These are phyloP conservation scores for Borovskyia barvae DNA, from an alignment of 208 protist genomes.

Conservation along the genomic window DNA sequence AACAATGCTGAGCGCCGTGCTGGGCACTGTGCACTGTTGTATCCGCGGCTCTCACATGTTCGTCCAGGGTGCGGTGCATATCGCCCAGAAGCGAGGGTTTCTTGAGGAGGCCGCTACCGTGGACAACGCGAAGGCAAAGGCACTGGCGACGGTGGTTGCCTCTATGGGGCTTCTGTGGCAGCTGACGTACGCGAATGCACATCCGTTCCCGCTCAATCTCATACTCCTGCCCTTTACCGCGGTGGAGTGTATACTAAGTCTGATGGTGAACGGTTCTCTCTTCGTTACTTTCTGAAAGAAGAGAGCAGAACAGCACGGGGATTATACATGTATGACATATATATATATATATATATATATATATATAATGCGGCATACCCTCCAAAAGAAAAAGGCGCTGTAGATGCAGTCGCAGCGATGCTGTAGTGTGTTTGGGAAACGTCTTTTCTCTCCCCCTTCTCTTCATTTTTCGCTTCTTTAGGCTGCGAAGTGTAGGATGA, in stretches of 20 bases:
- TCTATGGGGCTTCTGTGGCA: conserved; percentile 78
- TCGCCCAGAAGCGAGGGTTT: conserved; percentile 38
- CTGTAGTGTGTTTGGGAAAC: background rate
- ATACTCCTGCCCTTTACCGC: conserved; percentile 66
- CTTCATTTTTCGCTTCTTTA: background rate
- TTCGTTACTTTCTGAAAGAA: conserved; percentile 12
- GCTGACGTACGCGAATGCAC: conserved; percentile 31
- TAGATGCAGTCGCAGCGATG: too few species aligned
- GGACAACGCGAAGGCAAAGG: conserved; percentile 32
- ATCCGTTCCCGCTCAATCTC: conserved; percentile 81
- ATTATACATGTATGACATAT: conserved; percentile 1
- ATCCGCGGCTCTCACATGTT: conserved; percentile 60
- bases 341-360: background rate
- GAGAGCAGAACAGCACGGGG: conserved; percentile 2
- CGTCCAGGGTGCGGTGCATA: conserved; percentile 28
- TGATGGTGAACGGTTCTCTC: conserved; percentile 27
- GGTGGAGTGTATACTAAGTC: conserved; percentile 43
- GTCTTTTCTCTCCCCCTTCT: background rate
- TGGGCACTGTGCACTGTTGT: conserved; percentile 59
- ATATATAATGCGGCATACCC: too few species aligned
- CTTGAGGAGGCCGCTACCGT: conserved; percentile 42
- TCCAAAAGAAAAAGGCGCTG: too few species aligned
- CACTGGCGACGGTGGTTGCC: conserved; percentile 48
- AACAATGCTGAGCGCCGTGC: conserved; percentile 26
- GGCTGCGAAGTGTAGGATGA: background rate